Evolutionary conservation across 768 basidiomycete genomes (phyloP).

Genomic region (Pisolithus orientalis): DNA sequence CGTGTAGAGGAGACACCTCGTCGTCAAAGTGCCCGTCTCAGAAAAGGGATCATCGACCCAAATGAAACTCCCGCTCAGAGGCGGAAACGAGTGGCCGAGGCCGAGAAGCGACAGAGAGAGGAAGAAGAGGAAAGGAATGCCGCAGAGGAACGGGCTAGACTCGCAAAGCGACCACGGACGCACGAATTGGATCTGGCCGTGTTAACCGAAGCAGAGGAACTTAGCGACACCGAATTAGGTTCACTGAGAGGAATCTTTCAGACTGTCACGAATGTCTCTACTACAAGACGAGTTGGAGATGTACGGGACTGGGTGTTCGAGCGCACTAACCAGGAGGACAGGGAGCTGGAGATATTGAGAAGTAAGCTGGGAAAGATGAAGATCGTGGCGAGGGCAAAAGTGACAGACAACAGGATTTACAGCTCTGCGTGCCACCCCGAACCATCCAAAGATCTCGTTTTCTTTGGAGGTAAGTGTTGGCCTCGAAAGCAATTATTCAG

Average conservation of each 20-base stretch:
- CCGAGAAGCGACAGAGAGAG: slow-evolving; percentile 50
- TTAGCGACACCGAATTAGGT: slow-evolving; percentile 37
- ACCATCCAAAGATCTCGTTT: slow-evolving; percentile 72
- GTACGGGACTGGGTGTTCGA: slow-evolving; percentile 50
- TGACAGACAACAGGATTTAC: slow-evolving; percentile 69
- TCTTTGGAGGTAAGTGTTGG: slow-evolving; percentile 62
- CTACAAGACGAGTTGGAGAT: slow-evolving; percentile 35
- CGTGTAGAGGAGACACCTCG: slow-evolving; percentile 41
- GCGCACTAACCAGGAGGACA: slow-evolving; percentile 39
- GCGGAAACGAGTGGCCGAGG: slow-evolving; percentile 58
- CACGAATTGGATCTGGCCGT: slow-evolving; percentile 55
- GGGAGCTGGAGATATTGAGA: slow-evolving; percentile 47
- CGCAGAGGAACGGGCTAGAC: slow-evolving; percentile 55
- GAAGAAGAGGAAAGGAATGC: slow-evolving; percentile 58
- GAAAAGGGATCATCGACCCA: slow-evolving; percentile 41
- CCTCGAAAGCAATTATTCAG: neutral
- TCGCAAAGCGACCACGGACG: slow-evolving; percentile 64
- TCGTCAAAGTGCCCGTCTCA: slow-evolving; percentile 62
- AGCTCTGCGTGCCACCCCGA: slow-evolving; percentile 80
- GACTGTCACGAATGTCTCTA: slow-evolving; percentile 28
- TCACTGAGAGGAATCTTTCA: slow-evolving; percentile 43
- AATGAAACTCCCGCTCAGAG: slow-evolving; percentile 63
- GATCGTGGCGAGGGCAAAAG: slow-evolving; percentile 74
- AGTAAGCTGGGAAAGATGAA: slow-evolving; percentile 49
- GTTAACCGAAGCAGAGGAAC: slow-evolving; percentile 46